phyloP scores from a whole-genome alignment of 495 filamentous ascomycete genomes.

The Jackrogersella multiformis region DNA sequence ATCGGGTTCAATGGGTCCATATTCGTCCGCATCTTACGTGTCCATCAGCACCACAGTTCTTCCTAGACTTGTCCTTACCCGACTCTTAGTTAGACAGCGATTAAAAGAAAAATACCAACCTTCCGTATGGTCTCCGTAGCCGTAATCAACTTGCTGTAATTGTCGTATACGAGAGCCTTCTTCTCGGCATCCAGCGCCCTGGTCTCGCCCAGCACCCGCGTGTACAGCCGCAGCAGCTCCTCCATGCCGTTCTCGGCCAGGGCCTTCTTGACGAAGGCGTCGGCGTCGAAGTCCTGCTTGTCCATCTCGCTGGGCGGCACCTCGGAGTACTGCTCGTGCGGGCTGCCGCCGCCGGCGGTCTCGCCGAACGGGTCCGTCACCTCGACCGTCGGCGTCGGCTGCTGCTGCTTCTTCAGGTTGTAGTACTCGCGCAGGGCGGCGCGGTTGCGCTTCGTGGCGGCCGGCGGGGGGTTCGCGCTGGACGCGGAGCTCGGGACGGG shows the following conservation, averaged over 20 bases:
- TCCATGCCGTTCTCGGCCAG: constrained; percentile 71
- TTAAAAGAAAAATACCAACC: constrained; percentile 47
- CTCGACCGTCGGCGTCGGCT: constrained; percentile 48
- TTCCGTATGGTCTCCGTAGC: constrained; percentile 94
- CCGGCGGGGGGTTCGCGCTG: constrained; percentile 54
- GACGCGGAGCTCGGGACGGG: constrained; percentile 59
- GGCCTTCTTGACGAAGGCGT: constrained; percentile 69
- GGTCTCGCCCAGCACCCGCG: constrained; percentile 76
- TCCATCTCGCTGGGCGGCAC: constrained; percentile 64
- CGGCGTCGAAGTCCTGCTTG: constrained; percentile 62
- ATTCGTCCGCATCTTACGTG: constrained; percentile 68
- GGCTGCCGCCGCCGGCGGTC: constrained; percentile 20
- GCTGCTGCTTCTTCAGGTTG: constrained; percentile 70
- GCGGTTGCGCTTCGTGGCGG: constrained; percentile 60
- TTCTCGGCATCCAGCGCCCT: constrained; percentile 90
- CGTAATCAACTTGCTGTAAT: constrained; percentile 93
- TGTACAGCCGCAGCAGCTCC: constrained; percentile 70
- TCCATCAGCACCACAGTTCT: constrained; percentile 4
- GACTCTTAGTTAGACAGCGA: background rate
- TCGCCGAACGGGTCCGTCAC: constrained; percentile 48
- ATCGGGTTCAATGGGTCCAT: constrained; percentile 79
- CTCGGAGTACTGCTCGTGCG: constrained; percentile 44
- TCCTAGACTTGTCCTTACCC: background rate
- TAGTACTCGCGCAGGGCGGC: constrained; percentile 94
- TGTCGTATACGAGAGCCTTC: constrained; percentile 97